These are phyloP conservation scores for Scheffersomyces coipomensis DNA, from an alignment of 805 yeast species.

Conservation along the genomic window DNA sequence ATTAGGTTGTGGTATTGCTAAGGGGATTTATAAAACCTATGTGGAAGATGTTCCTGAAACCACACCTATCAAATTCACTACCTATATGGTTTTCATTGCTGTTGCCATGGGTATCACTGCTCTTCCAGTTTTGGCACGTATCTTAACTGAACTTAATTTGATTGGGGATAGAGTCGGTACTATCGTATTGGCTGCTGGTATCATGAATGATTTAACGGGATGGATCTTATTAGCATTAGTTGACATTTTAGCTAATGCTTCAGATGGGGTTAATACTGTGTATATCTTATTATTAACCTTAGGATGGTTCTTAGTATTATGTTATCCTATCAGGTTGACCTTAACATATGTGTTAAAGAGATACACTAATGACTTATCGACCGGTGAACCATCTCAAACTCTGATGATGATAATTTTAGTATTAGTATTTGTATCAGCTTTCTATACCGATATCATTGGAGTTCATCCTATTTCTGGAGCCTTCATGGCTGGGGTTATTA, in stretches of 20 bases:
- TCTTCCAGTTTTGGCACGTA: conserved; percentile 80
- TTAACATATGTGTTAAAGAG: conserved; percentile 45
- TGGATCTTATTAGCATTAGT: conserved; percentile 78
- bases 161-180: conserved; percentile 70
- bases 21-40: conserved; percentile 64
- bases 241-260: conserved; percentile 73
- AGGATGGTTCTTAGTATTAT: conserved; percentile 67
- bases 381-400: conserved; percentile 61
- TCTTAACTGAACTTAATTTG: conserved; percentile 68
- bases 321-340: conserved; percentile 53
- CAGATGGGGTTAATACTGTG: conserved; percentile 64
- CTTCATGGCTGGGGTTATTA: conserved; percentile 69
- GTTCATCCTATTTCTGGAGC: conserved; percentile 89
- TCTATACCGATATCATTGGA: conserved; percentile 80
- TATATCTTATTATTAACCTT: conserved; percentile 64
- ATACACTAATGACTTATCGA: conserved; percentile 53
- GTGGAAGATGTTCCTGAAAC: conserved; percentile 21
- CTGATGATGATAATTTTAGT: conserved; percentile 56
- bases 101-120: conserved; percentile 86
- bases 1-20: conserved; percentile 69
- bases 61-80: conserved; percentile 55
- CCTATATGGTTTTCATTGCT: conserved; percentile 77
- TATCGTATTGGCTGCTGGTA: conserved; percentile 78
- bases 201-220: conserved; percentile 74
- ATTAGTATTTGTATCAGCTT: conserved; percentile 63